A percentile compares a stretch with the other conserved stretches of the same genome.
phyloP scores from a whole-genome alignment of 371 early-diverging fungal genomes.

The Lichtheimia ornata region DNA sequence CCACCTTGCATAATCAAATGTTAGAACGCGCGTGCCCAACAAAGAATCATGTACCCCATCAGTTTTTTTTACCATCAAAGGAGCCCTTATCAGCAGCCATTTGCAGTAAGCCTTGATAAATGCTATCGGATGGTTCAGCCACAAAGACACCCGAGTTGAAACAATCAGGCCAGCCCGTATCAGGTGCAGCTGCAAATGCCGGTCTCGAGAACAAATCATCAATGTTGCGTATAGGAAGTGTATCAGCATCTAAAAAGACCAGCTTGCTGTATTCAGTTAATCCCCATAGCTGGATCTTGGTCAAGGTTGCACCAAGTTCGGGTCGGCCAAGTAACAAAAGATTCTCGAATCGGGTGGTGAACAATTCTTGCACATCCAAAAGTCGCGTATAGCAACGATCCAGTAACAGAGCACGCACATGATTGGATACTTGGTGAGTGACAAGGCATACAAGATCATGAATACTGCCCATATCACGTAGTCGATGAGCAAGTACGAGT shows the following conservation, averaged over 20 bases:
- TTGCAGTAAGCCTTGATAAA: constrained; percentile 54
- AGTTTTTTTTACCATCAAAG: constrained; percentile 70
- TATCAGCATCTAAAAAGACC: constrained; percentile 91
- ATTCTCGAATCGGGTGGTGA: constrained; percentile 41
- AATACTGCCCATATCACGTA: constrained; percentile 66
- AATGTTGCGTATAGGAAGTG: constrained; percentile 75
- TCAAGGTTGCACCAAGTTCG: constrained; percentile 86
- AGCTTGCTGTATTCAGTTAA: constrained; percentile 66
- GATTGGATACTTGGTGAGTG: constrained; percentile 55
- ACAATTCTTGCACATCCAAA: constrained; percentile 61
- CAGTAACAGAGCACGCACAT: constrained; percentile 47
- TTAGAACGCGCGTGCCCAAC: not conserved
- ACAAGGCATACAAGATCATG: constrained; percentile 72
- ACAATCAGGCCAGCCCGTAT: constrained; percentile 90
- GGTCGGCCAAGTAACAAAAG: constrained; percentile 82
- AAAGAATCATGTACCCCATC: not conserved
- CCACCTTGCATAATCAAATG: constrained; percentile 64
- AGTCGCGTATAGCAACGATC: constrained; percentile 59
- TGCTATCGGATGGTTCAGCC: constrained; percentile 58
- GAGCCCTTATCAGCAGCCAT: constrained; percentile 62
- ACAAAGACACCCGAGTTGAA: constrained; percentile 97
- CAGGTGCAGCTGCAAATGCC: constrained; percentile 81
- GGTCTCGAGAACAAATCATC: constrained; percentile 84
- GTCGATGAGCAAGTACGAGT: constrained; percentile 75
- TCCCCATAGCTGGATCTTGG: constrained; percentile 87